Conservation (phyloP, 169 alveolate species). For the Plasmodium adleri region DNA sequence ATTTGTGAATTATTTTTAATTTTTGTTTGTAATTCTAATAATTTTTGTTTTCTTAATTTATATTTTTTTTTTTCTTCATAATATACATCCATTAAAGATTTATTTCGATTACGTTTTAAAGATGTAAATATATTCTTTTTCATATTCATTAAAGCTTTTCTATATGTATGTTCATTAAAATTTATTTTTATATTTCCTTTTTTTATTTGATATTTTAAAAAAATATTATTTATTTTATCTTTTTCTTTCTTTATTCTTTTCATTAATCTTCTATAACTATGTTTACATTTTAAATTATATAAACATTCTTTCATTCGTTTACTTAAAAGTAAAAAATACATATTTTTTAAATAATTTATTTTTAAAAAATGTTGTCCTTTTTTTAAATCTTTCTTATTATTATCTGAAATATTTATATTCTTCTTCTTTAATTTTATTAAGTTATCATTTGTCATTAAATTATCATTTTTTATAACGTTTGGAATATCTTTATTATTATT, state of each 20-base stretch:
- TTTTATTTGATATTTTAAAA: constrained; percentile 33
- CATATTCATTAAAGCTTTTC: constrained; percentile 47
- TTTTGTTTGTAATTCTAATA: constrained; percentile 32
- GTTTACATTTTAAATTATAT: constrained; percentile 24
- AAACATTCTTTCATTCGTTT: constrained; percentile 48
- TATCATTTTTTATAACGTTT: too few species aligned
- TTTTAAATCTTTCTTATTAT: background rate
- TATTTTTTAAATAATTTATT: constrained; percentile 28
- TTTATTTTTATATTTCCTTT: constrained; percentile 15
- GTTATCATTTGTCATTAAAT: too few species aligned
- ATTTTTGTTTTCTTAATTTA: constrained; percentile 61
- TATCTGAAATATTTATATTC: background rate
- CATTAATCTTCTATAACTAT: constrained; percentile 36
- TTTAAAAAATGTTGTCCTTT: constrained; percentile 6
- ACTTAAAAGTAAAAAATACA: constrained; percentile 41
- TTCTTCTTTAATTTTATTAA: background rate
- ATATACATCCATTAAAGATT: constrained; percentile 45
- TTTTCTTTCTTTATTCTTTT: constrained; percentile 65
- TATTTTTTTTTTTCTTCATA: constrained; percentile 69
- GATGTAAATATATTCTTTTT: constrained; percentile 33
- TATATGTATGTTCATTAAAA: constrained; percentile 40
- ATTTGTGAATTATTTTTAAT: constrained; percentile 29
- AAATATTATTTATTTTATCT: constrained; percentile 24
- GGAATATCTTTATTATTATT: too few species aligned
- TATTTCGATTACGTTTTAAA: constrained; percentile 43